Evolutionary conservation across 2,329 filamentous ascomycete species (phyloP).

Genomic region (Beauveria varroae): DNA sequence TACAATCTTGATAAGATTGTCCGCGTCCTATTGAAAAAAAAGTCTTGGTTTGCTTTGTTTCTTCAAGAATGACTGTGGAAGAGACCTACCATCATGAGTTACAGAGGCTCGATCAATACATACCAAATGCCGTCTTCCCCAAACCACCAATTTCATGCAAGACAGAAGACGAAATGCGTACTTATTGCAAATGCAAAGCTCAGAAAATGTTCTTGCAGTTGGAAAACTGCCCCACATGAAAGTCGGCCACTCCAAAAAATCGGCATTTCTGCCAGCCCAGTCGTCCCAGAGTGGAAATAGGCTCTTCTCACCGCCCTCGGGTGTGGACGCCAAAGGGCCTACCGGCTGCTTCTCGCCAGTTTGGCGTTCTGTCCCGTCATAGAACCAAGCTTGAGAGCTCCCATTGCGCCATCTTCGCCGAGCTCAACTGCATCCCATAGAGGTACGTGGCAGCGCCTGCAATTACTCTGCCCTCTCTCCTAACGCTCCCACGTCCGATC

Average conservation of each 20-base stretch:
- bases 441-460: background rate
- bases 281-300: slow-evolving; percentile 17
- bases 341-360: slow-evolving; percentile 27
- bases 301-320: slow-evolving; percentile 36
- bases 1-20: slow-evolving; percentile 42
- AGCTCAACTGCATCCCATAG: slow-evolving; percentile 7
- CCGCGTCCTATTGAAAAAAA: slow-evolving; percentile 19
- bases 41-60: background rate
- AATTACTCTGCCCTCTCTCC: background rate
- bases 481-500: background rate
- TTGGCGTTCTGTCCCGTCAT: slow-evolving; percentile 15
- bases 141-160: background rate
- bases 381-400: slow-evolving; percentile 8
- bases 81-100: background rate
- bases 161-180: background rate
- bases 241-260: slow-evolving; percentile 29
- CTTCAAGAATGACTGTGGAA: background rate
- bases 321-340: slow-evolving; percentile 27
- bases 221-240: slow-evolving; percentile 7
- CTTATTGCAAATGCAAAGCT: background rate
- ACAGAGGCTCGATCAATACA: background rate
- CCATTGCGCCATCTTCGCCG: background rate
- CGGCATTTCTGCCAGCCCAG: slow-evolving; percentile 36
- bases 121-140: background rate
- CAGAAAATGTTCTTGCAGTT: slow-evolving; percentile 5